Conservation (phyloP, 768 basidiomycete genomes). For the Mycena belliarum region DNA sequence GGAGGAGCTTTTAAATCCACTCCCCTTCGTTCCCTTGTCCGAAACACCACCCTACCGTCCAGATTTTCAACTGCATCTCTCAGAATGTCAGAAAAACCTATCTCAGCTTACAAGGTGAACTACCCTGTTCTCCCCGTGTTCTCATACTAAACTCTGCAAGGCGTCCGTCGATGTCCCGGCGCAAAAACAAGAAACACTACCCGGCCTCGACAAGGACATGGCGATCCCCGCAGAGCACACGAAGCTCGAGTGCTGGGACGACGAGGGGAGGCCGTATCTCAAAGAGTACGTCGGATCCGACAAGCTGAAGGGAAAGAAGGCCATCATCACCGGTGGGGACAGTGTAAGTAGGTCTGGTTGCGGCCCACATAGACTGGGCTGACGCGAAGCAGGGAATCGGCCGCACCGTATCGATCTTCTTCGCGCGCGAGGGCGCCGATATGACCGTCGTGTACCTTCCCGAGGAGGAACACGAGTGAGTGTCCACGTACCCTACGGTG, state of each 20-base stretch:
- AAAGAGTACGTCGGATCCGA: conserved; percentile 52
- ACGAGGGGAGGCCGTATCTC: conserved; percentile 50
- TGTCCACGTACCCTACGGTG: neutral
- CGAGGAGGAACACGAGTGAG: conserved; percentile 50
- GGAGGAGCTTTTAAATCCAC: neutral
- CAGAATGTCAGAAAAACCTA: conserved; percentile 14
- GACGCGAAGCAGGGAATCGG: conserved; percentile 39
- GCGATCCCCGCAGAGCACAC: conserved; percentile 42
- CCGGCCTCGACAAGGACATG: conserved; percentile 52
- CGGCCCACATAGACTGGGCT: no score
- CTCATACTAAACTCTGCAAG: neutral
- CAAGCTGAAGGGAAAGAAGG: conserved; percentile 41
- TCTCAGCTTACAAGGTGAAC: conserved; percentile 11
- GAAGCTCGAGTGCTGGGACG: conserved; percentile 49
- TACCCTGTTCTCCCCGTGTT: neutral
- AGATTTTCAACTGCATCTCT: neutral
- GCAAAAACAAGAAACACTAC: conserved; percentile 46
- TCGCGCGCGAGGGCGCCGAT: conserved; percentile 55
- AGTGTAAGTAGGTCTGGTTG: conserved; percentile 25
- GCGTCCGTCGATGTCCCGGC: conserved; percentile 32
- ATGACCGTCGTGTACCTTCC: conserved; percentile 57
- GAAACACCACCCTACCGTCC: neutral
- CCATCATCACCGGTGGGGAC: conserved; percentile 40
- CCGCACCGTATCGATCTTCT: conserved; percentile 49
- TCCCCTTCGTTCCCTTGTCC: neutral